These are phyloP conservation scores for Gigaspora rosea DNA, from an alignment of 192 early-diverging fungal species.

Conservation along the genomic window DNA sequence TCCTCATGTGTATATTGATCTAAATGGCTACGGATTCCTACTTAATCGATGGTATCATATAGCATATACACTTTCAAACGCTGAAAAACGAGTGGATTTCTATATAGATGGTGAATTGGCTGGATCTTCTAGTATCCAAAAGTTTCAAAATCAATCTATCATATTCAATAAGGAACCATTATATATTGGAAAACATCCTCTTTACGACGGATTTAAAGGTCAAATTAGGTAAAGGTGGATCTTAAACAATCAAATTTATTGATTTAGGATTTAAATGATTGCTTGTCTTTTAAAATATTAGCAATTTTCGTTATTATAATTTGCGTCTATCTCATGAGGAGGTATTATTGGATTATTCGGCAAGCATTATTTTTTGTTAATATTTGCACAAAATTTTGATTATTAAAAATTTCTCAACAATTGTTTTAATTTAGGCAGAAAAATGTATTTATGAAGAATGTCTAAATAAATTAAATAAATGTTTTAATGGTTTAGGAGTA, in stretches of 20 bases:
- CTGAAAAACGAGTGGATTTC: conserved; percentile 18
- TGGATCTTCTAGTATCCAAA: background rate
- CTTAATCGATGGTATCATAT: conserved; percentile 26
- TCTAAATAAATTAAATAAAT: no score
- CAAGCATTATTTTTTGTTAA: background rate
- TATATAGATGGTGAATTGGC: conserved; percentile 20
- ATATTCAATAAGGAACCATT: no score
- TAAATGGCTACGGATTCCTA: background rate
- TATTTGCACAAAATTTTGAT: no score
- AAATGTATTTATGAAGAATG: conserved; percentile 55
- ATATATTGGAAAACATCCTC: background rate
- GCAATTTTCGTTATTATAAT: no score
- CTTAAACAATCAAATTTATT: no score
- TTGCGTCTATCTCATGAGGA: no score
- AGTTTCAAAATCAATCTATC: background rate
- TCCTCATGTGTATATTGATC: background rate
- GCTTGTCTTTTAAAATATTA: no score
- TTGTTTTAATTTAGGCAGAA: conserved; percentile 41
- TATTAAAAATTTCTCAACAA: background rate
- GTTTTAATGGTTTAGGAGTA: no score
- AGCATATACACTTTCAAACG: conserved; percentile 22
- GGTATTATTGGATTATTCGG: no score
- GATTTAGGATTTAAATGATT: no score
- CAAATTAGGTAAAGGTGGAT: no score
- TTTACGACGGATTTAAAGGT: no score